Percentiles rank a stretch among this genome's conserved stretches.
Conservation (phyloP, 108 stramenopile species). For the Schizochytrium sp. region DNA sequence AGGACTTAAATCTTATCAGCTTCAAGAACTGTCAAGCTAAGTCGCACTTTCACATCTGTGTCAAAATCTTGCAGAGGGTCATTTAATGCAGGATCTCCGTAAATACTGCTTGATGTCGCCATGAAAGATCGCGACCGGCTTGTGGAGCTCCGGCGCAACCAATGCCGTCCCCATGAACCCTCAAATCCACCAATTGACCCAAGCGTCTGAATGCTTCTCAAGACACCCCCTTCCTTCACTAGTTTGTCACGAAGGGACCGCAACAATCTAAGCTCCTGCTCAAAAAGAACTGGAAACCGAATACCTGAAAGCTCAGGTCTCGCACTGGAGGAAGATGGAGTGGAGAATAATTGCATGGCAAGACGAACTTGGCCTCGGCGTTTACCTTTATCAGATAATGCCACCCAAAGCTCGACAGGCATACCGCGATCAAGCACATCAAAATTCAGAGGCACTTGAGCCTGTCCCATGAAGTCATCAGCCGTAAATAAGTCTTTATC, state of each 20-base stretch:
- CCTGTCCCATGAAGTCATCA: constrained; percentile 34
- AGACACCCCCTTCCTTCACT: constrained; percentile 21
- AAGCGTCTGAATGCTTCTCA: not conserved
- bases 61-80: not conserved
- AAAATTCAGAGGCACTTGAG: not conserved
- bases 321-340: not conserved
- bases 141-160: constrained; percentile 10
- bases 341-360: not conserved
- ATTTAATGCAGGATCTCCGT: not conserved
- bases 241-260: constrained; percentile 46
- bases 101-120: not conserved
- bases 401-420: constrained; percentile 17
- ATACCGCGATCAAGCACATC: not conserved
- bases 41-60: not conserved
- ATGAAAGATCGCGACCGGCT: not conserved
- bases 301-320: not conserved
- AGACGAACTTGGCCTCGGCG: constrained; percentile 23
- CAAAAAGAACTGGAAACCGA: constrained; percentile 38
- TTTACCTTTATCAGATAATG: not conserved
- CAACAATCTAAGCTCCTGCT: constrained; percentile 23
- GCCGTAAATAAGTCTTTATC: constrained; percentile 38
- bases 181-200: not conserved
- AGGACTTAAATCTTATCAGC: not conserved
- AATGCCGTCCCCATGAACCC: not conserved
- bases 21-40: constrained; percentile 22